These are phyloP conservation scores for Hypoxylon sp. DNA, from an alignment of 2,329 filamentous ascomycete species.

Conservation along the genomic window DNA sequence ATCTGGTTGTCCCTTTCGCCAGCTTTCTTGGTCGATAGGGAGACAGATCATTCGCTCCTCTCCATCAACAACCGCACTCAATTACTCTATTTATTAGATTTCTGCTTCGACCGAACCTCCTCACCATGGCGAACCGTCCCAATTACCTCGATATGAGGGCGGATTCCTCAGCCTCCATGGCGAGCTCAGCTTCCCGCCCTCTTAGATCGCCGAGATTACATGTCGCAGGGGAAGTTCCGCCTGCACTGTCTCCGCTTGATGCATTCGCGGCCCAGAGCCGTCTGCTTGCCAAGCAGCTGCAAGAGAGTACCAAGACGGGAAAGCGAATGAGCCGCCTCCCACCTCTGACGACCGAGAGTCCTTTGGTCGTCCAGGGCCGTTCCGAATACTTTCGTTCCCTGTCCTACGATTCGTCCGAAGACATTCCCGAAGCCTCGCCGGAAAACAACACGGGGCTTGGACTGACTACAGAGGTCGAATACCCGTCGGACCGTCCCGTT, in stretches of 20 bases:
- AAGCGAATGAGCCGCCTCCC: constrained; percentile 85
- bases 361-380: constrained; percentile 75
- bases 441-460: constrained; percentile 55
- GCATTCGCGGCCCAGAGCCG: constrained; percentile 93
- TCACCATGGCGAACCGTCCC: constrained; percentile 63
- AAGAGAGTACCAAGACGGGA: constrained; percentile 77
- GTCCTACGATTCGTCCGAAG: constrained; percentile 67
- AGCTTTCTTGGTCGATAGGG: constrained; percentile 2
- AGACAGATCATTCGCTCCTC: background rate
- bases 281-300: constrained; percentile 83
- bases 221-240: constrained; percentile 81
- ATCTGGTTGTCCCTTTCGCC: background rate
- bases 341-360: constrained; percentile 82
- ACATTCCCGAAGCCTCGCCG: constrained; percentile 50
- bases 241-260: constrained; percentile 91
- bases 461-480: constrained; percentile 63
- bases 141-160: constrained; percentile 67
- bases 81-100: background rate
- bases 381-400: constrained; percentile 83
- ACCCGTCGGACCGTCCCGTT: constrained; percentile 65
- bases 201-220: constrained; percentile 77
- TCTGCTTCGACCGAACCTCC: background rate
- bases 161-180: constrained; percentile 60
- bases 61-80: background rate
- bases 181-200: constrained; percentile 58